phyloP scores from a whole-genome alignment of 1,284 basidiomycete genomes.

The Ustilago sp. region DNA sequence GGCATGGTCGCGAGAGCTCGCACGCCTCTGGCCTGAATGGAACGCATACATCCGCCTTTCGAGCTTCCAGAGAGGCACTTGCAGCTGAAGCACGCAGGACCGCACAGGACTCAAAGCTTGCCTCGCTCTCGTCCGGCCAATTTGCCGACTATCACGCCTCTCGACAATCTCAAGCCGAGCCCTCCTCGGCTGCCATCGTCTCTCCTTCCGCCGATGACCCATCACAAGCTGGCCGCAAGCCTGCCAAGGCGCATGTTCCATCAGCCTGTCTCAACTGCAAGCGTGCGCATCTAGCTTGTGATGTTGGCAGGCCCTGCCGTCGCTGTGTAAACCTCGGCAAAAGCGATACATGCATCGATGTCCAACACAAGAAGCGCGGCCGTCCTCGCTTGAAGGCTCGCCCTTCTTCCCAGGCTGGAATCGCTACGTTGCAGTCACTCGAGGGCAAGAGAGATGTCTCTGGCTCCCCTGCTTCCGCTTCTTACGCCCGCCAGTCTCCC shows the following conservation, averaged over 20 bases:
- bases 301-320: constrained; percentile 56
- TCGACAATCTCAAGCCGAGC: constrained; percentile 2
- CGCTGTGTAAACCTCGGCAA: constrained; percentile 61
- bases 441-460: constrained; percentile 38
- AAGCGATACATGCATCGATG: constrained; percentile 61
- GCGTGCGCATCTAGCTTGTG: constrained; percentile 60
- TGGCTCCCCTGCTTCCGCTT: constrained; percentile 37
- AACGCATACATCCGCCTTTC: constrained; percentile 6
- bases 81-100: constrained; percentile 10
- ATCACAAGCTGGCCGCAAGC: constrained; percentile 37
- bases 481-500: constrained; percentile 38
- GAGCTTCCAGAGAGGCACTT: constrained; percentile 19
- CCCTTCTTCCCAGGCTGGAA: constrained; percentile 34
- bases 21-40: constrained; percentile 8
- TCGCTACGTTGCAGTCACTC: constrained; percentile 25
- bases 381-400: constrained; percentile 58
- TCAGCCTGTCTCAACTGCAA: constrained; percentile 64
- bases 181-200: constrained; percentile 12
- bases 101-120: constrained; percentile 21
- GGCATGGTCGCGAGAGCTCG: constrained; percentile 25
- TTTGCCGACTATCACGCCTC: constrained; percentile 16
- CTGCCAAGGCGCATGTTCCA: constrained; percentile 55
- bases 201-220: constrained; percentile 27
- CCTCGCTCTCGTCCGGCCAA: constrained; percentile 23
- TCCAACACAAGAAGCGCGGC: constrained; percentile 63